Conservation (phyloP, 2,329 filamentous ascomycete genomes). For the Penicillium sp. region DNA sequence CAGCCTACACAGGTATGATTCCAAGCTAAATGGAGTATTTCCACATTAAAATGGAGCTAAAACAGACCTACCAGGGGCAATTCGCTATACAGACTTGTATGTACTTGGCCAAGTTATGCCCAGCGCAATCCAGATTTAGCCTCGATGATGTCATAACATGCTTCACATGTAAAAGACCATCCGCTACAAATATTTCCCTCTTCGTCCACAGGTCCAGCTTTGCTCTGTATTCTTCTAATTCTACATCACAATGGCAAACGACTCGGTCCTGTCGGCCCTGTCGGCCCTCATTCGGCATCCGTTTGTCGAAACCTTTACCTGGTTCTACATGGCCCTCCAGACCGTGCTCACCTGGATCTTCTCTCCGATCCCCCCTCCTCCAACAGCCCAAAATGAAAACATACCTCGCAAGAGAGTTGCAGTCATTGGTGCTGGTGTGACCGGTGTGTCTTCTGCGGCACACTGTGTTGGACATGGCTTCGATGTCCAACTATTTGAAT, state of each 20-base stretch:
- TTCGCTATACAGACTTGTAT: too few species aligned
- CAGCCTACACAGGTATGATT: too few species aligned
- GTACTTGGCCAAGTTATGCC: not conserved
- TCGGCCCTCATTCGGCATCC: slow-evolving; percentile 29
- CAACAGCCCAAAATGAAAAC: slow-evolving; percentile 56
- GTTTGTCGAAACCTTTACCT: slow-evolving; percentile 32
- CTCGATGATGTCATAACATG: not conserved
- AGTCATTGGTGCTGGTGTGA: slow-evolving; percentile 71
- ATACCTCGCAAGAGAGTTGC: slow-evolving; percentile 59
- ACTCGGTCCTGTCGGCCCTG: slow-evolving; percentile 22
- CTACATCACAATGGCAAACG: slow-evolving; percentile 14
- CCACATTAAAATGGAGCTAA: not conserved
- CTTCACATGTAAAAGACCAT: slow-evolving; percentile 9
- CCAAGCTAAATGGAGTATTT: too few species aligned
- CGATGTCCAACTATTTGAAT: slow-evolving; percentile 77
- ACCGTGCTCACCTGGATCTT: slow-evolving; percentile 52
- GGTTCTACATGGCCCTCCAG: slow-evolving; percentile 34
- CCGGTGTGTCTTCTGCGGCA: slow-evolving; percentile 73
- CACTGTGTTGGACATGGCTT: slow-evolving; percentile 86
- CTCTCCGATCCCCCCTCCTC: slow-evolving; percentile 68
- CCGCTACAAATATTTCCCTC: not conserved
- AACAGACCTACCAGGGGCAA: too few species aligned
- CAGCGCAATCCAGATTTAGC: not conserved
- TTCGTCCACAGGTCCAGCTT: not conserved
- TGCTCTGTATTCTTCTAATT: not conserved